A percentile compares a stretch with the other conserved stretches of the same genome.
These are phyloP conservation scores for Alternaria incomplexa DNA, from an alignment of 2,329 filamentous ascomycete genomes.

Conservation along the genomic window DNA sequence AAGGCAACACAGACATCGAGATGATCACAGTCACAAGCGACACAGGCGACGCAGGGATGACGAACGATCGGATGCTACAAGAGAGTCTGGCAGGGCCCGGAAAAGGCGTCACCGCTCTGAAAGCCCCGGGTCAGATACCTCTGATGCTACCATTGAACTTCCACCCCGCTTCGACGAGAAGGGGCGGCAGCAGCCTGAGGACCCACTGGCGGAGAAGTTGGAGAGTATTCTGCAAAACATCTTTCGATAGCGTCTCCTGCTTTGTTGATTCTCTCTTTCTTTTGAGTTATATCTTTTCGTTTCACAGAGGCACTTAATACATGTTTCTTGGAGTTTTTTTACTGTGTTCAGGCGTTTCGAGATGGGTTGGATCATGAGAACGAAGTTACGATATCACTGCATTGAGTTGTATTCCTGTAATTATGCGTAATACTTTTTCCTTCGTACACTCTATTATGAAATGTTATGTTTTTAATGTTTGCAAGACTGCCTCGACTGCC, in stretches of 20 bases:
- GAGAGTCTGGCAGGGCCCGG: constrained; percentile 22
- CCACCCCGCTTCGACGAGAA: constrained; percentile 45
- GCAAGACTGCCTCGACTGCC: background rate
- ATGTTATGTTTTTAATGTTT: background rate
- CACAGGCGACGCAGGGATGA: constrained; percentile 19
- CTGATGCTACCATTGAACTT: constrained; percentile 45
- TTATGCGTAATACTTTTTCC: background rate
- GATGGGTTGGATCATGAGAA: background rate
- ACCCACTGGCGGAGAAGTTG: constrained; percentile 43
- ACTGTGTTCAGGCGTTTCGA: background rate
- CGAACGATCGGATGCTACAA: constrained; percentile 20
- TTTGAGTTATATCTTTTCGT: background rate
- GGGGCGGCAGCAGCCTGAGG: constrained; percentile 36
- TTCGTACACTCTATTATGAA: background rate
- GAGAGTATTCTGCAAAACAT: constrained; percentile 42
- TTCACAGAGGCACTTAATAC: background rate
- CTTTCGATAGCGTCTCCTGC: constrained; percentile 28
- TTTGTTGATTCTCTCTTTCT: background rate
- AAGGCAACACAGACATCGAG: constrained; percentile 1
- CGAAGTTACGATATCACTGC: constrained; percentile 1
- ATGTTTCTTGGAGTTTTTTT: background rate
- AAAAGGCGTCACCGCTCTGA: constrained; percentile 30
- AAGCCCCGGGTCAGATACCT: constrained; percentile 35
- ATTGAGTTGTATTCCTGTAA: background rate
- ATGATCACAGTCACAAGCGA: constrained; percentile 8